Percentiles rank a stretch among this genome's conserved stretches.
phyloP scores from a whole-genome alignment of 2,329 filamentous ascomycete species.

The Thelonectria rubi region DNA sequence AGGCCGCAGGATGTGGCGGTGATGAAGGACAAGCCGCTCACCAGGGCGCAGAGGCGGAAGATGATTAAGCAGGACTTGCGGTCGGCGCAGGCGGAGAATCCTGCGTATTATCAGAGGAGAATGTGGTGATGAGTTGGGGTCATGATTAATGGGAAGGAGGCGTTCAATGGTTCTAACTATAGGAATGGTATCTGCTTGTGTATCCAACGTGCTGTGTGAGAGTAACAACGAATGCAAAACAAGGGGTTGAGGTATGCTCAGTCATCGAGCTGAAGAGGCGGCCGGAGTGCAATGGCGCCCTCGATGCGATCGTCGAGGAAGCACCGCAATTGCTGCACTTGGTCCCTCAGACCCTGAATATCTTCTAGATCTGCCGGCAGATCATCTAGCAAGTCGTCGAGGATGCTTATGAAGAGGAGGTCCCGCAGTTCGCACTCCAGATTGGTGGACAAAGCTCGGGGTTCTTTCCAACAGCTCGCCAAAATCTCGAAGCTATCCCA shows the following conservation, averaged over 20 bases:
- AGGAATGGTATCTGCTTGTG: neutral
- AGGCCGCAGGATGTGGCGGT: constrained; percentile 47
- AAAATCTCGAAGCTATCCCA: neutral
- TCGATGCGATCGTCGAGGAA: neutral
- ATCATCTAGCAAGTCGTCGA: neutral
- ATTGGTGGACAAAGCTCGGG: neutral
- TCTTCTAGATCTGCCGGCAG: neutral
- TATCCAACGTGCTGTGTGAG: too few relatives aligned
- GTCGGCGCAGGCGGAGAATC: constrained; percentile 56
- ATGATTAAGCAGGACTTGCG: constrained; percentile 67
- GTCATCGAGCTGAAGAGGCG: neutral
- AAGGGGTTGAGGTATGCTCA: neutral
- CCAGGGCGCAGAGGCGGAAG: constrained; percentile 61
- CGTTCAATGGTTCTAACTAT: constrained; percentile 6
- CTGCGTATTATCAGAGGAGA: constrained; percentile 63
- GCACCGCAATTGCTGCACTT: neutral
- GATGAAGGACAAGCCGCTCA: constrained; percentile 54
- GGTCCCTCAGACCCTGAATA: neutral
- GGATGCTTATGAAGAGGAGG: neutral
- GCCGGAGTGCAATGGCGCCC: neutral
- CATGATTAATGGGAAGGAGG: constrained; percentile 1
- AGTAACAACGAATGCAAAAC: too few relatives aligned
- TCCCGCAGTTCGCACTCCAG: neutral
- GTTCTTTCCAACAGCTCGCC: neutral
- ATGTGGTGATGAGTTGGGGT: constrained; percentile 54